Base-by-base conservation (phyloP, 1,284 basidiomycete genomes). In the Marasmius tenuissimus region DNA sequence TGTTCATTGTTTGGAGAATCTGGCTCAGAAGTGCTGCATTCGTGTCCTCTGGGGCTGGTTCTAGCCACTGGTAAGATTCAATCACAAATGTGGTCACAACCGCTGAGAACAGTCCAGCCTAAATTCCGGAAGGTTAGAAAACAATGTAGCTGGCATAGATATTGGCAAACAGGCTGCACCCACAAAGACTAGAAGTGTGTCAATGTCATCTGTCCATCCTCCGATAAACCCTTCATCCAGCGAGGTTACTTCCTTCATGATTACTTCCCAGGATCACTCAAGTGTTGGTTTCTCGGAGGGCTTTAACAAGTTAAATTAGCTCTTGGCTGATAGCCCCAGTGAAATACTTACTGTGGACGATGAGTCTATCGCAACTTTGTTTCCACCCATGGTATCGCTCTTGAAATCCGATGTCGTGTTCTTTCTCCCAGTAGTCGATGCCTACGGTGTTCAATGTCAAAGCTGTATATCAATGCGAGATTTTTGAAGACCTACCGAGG, bases 41-140 rank as follows among this genome's bases (percentile, higher is more conserved):
- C 2, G 37, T 35, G n/a, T 42, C 40, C 3, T 49, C 45, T 10
- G 40, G 40, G 10, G 49, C 45, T 10, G 49, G 45, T 45, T 48
- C 20, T 8, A 61, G 22, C 42, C 42, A 49, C 48, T 61, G n/a
- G 39, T 57, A 61, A 2, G 39, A 22, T 51, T 61, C 60, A 20
- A 57, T 57, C 53, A 51, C 33, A 27, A 61, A 61, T 4, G 54
- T 54, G 16, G 60, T 61, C 6, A 57, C 20, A 34, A 57, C 54
- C 3, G 52, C 60, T n/a, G 55, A 57, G 48, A 49, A 61, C 4
- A 61, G 54, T 8, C 42, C 42, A 12, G 42, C 22, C 42, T 58
- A 27, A 27, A 27, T 27, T 4, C 27, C 27, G 4, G n/a, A 12
- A 42, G 40, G 6, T 12, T 12, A 2, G 6, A 42, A n/a, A 12